These are phyloP conservation scores for Aspergillus ruber DNA, from an alignment of 2,329 filamentous ascomycete species.

Conservation along the genomic window DNA sequence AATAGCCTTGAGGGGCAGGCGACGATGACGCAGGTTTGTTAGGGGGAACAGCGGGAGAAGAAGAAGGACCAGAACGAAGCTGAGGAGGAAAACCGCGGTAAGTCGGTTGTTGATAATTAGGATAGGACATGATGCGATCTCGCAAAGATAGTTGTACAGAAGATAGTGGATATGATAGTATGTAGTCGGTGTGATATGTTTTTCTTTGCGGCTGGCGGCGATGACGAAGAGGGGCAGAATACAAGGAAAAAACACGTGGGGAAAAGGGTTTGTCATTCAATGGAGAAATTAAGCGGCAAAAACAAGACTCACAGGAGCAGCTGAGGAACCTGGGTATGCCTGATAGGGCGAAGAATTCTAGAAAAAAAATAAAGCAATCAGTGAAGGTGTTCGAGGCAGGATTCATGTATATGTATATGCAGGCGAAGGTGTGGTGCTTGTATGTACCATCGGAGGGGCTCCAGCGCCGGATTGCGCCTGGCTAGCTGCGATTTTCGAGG, in stretches of 20 bases:
- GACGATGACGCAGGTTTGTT: conserved; percentile 24
- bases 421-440: neutral
- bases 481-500: conserved; percentile 34
- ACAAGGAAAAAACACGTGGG: conserved; percentile 2
- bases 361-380: conserved; percentile 1
- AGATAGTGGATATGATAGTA: neutral
- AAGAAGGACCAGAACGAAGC: conserved; percentile 24
- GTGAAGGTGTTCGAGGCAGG: conserved; percentile 1
- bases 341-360: conserved; percentile 38
- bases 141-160: neutral
- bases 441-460: conserved; percentile 26
- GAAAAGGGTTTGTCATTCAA: neutral
- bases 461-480: conserved; percentile 33
- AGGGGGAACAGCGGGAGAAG: conserved; percentile 27
- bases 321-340: conserved; percentile 44
- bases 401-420: no score
- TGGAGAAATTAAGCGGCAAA: conserved; percentile 5
- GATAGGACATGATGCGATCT: conserved; percentile 27
- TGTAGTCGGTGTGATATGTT: neutral
- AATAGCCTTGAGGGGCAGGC: conserved; percentile 20
- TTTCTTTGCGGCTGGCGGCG: neutral
- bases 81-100: conserved; percentile 24
- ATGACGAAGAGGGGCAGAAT: conserved; percentile 4
- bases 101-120: conserved; percentile 29
- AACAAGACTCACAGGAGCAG: conserved; percentile 19